Evolutionary conservation across 2,329 filamentous ascomycete genomes (phyloP), one percentile per base, ranked within the genome.

Genomic region (Trichoderma sp.): DNA sequence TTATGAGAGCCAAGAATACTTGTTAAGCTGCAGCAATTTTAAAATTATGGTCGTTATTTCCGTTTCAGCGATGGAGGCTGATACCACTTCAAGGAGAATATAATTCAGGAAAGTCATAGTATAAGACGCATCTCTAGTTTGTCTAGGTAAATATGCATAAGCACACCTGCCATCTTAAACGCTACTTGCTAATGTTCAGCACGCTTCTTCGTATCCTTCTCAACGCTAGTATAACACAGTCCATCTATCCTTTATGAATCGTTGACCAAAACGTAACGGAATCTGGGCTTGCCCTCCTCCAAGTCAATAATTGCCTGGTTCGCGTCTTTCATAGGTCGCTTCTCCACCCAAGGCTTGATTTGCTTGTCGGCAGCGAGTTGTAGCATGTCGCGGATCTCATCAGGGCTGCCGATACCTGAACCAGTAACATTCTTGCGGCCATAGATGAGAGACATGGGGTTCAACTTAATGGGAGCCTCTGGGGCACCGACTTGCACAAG

Each of bases 401-500:
- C 76, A 0, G 87, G 86, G 34, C 81, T 81, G 3, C 86, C 85
- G 70, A 87, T 77, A 21, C 72, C 61, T 13, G 76, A 77, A 3
- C 85, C 85, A 0, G 82, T 82, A 37, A 88, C 76, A 71, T 81
- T 82, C 26, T 82, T 77, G 7, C 85, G 83, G 72, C 87, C 88
- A 54, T 76, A 78, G 55, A 90, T 87, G 72, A 91, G 76, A 21
- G 83, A 78, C 70, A 84, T 86, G 3, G 72, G 43, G 2, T 37
- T 4, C 6, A 76, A 5, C 4, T 69, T 51, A 26, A 75, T 39
- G 1, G 64, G 66, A 8, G 68, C 72, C 32, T 75, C 75, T 30
- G 75, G 75, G 51, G 61, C 73, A 66, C 90, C 90, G 55, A 92
- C 84, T 76, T 91, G 88, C 55, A 91, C 85, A 72, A 91, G 87